Conservation (phyloP, 768 basidiomycete genomes). For the Tephrocybe sp. region DNA sequence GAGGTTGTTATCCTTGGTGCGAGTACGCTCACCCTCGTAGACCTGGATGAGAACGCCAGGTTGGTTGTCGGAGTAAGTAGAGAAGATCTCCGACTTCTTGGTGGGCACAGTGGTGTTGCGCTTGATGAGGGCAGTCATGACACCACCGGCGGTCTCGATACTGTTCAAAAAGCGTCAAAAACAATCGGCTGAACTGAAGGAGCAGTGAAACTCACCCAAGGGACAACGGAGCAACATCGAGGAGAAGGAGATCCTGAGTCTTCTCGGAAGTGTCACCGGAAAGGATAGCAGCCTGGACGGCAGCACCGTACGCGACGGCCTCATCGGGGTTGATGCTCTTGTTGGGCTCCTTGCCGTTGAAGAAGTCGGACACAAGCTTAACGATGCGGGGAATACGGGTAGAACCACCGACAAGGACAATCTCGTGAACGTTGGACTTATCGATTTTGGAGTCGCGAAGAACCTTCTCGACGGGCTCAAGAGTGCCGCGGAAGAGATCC, state of each 20-base stretch:
- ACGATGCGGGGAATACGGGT: slow-evolving; percentile 98
- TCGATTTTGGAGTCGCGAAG: slow-evolving; percentile 98
- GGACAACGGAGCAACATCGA: slow-evolving; percentile 90
- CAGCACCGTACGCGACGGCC: slow-evolving; percentile 98
- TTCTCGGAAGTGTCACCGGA: slow-evolving; percentile 98
- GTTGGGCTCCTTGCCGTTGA: slow-evolving; percentile 98
- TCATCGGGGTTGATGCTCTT: slow-evolving; percentile 99
- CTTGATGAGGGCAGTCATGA: slow-evolving; percentile 98
- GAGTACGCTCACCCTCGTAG: slow-evolving; percentile 97
- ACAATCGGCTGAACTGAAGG: slow-evolving; percentile 18
- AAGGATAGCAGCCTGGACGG: slow-evolving; percentile 97
- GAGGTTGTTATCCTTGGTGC: slow-evolving; percentile 98
- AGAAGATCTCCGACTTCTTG: slow-evolving; percentile 98
- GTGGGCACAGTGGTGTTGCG: slow-evolving; percentile 98
- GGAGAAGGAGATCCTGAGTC: slow-evolving; percentile 93
- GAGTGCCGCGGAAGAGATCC: slow-evolving; percentile 90
- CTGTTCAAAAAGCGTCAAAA: slow-evolving; percentile 29
- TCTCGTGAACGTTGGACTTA: slow-evolving; percentile 94
- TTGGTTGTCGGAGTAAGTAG: slow-evolving; percentile 98
- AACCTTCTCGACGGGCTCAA: slow-evolving; percentile 97
- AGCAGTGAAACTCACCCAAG: slow-evolving; percentile 43
- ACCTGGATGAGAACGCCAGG: slow-evolving; percentile 98
- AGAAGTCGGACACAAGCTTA: slow-evolving; percentile 98
- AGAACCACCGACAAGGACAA: slow-evolving; percentile 96
- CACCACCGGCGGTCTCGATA: slow-evolving; percentile 99